Base-by-base conservation (phyloP, 805 yeast species). In the Clavispora santaluciae region DNA sequence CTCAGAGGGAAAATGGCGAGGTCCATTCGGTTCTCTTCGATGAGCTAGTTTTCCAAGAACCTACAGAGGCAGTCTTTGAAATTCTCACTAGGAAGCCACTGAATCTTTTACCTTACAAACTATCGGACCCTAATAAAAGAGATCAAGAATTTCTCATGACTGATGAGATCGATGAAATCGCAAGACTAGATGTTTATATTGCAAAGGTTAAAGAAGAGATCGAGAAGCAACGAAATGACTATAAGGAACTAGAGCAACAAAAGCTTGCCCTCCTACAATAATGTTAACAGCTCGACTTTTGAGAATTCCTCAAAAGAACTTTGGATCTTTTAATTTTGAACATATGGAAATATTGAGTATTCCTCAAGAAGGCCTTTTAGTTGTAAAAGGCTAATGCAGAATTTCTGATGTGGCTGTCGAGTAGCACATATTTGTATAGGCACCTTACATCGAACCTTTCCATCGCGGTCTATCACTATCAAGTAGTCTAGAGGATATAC, bases 21-120 rank as follows among this genome's bases (percentile, higher is more conserved):
- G 70, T 65, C 11, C 59, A 66, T 41, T 66, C 70, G 24, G 72
- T 68, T 15, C 53, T 82, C 30, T 93, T 84, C 54, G 99, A 93
- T 57, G 99, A 93, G 58, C 66, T 93, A 15, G 95, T 93, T 2
- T 93, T 93, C 57, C 87, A 85, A 59, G 99, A 93, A 61, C 99
- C 99, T 3, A 89, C 96, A 6, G 98, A 93, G 52, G 75, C 75
- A 16, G 78, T 89, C 63, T 91, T 93, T 64, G 87, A 83, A 50
- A 66, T 81, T 4, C 71, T 91, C 54, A 86, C 95, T 5, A 60
- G 70, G 28, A 73, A 75, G 44, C 91, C 95, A 70, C 81, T 35
- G 72, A 83, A 54, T 47, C 73, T 52, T 48, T 78, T 57, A 72
- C 73, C 74, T 1, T 64, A 63, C 42, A 57, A 60, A 42, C 49